Conservation (phyloP, 306 rosid species). For the Glycine tomentella region DNA sequence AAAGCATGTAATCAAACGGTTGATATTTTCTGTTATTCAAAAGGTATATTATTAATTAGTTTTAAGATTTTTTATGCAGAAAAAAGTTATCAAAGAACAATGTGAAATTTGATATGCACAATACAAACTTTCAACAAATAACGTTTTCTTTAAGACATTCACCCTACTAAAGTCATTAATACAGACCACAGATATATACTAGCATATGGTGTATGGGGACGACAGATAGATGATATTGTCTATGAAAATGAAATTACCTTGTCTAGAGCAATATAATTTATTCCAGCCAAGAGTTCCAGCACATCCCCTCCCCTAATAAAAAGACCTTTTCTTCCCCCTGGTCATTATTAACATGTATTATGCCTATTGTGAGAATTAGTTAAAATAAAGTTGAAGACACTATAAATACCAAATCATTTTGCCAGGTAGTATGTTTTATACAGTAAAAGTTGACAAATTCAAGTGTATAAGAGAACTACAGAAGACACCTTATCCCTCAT, state of each 20-base stretch:
- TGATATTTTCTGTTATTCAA: neutral
- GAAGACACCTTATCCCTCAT: too few species aligned
- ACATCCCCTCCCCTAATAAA: conserved; percentile 97
- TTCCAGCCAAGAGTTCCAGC: conserved; percentile 80
- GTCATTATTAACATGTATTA: conserved; percentile 28
- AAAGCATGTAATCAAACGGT: conserved; percentile 4
- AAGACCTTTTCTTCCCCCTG: conserved; percentile 98
- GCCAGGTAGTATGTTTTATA: too few species aligned
- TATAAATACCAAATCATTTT: too few species aligned
- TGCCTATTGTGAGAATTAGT: too few species aligned
- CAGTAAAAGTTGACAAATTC: too few species aligned
- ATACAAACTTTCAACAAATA: neutral
- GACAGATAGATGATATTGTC: conserved; percentile 1
- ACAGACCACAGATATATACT: conserved; percentile 3
- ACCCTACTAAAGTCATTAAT: conserved; percentile 34
- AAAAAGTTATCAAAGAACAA: conserved; percentile 19
- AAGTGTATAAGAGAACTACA: too few species aligned
- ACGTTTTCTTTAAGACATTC: conserved; percentile 10
- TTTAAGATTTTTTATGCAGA: neutral
- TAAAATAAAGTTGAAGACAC: too few species aligned
- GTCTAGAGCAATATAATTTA: conserved; percentile 85
- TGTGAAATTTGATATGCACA: conserved; percentile 19
- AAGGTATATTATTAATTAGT: neutral
- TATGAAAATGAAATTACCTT: conserved; percentile 61
- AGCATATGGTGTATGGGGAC: neutral